These are phyloP conservation scores for Trichosporon asahii DNA, from an alignment of 1,284 basidiomycete genomes.

Conservation along the genomic window DNA sequence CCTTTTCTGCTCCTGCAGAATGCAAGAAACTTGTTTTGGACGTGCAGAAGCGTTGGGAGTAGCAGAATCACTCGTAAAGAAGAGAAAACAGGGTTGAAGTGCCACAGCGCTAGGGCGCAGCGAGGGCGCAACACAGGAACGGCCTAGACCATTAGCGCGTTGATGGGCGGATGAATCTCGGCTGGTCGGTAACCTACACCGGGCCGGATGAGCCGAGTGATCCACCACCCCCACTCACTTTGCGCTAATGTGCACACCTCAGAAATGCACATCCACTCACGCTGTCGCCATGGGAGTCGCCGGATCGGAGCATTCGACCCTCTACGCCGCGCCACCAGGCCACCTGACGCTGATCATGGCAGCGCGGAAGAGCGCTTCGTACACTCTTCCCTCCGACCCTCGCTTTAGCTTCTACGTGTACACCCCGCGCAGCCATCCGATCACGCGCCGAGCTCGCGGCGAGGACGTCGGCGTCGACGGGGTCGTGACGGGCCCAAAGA, in stretches of 20 bases:
- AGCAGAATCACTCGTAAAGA: not conserved
- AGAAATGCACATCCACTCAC: not conserved
- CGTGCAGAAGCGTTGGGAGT: not conserved
- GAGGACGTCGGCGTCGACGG: constrained; percentile 20
- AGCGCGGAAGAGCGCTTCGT: constrained; percentile 18
- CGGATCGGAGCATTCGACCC: constrained; percentile 11
- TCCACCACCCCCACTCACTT: not conserved
- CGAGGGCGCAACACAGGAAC: not conserved
- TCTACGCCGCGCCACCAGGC: constrained; percentile 18
- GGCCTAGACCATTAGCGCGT: not conserved
- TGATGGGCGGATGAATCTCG: not conserved
- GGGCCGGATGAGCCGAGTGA: not conserved
- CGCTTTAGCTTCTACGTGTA: constrained; percentile 25
- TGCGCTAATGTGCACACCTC: not conserved
- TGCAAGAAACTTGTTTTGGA: not conserved
- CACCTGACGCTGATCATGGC: constrained; percentile 24
- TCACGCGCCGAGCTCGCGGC: constrained; percentile 20
- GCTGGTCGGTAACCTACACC: not conserved
- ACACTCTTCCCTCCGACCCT: constrained; percentile 14
- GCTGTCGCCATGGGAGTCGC: not conserved
- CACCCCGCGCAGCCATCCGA: constrained; percentile 21
- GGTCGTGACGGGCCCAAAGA: not conserved
- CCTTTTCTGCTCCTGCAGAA: not conserved
- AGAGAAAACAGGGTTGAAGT: not conserved
- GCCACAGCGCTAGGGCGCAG: not conserved